Conservation (phyloP, 306 rosid species). For the Quercus glauca region DNA sequence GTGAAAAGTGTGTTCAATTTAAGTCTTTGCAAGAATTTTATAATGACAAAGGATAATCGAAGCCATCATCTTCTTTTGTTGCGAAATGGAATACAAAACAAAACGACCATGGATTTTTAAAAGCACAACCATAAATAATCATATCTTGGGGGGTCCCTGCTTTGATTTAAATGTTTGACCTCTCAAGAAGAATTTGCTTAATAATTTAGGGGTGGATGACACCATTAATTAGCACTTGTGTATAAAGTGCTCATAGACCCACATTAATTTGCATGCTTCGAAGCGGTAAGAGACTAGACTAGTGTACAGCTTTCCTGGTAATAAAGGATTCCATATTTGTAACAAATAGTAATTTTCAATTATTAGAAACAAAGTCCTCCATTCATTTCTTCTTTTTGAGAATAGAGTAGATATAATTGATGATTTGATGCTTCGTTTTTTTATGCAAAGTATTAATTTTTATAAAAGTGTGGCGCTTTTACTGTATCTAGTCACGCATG, state of each 20-base stretch:
- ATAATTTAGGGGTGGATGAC: background rate
- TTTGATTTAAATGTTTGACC: background rate
- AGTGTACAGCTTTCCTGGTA: background rate
- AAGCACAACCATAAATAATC: no score
- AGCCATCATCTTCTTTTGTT: no score
- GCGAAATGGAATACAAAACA: no score
- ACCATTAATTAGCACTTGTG: background rate
- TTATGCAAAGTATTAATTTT: background rate
- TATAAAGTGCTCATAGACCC: background rate
- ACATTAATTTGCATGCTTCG: background rate
- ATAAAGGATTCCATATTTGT: background rate
- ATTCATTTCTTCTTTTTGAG: background rate
- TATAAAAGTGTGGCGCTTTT: background rate
- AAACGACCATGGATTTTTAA: no score
- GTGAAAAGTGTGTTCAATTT: background rate
- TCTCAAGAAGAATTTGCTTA: background rate
- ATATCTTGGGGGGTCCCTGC: no score
- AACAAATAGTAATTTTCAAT: background rate
- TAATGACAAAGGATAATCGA: no score
- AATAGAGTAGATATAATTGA: background rate
- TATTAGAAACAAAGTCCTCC: background rate
- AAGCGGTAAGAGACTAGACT: background rate
- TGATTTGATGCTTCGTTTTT: background rate
- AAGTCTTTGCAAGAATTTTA: no score
- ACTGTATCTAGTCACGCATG: background rate